Evolutionary conservation across 2,329 filamentous ascomycete species (phyloP), one percentile per base, ranked within the genome.

Genomic region (Penicillium sp.): DNA sequence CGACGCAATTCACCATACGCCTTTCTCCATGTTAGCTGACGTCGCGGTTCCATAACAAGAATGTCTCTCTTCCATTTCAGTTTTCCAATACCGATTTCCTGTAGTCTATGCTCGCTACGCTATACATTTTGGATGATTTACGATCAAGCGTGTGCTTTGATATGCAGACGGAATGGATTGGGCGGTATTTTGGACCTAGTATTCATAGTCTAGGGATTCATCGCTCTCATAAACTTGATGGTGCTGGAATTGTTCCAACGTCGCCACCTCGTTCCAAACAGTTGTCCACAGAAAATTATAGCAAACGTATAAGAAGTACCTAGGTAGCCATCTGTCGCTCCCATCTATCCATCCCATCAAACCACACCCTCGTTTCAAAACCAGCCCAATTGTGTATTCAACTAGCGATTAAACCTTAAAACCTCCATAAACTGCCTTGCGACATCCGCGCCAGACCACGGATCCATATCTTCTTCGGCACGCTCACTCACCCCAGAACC

Each of bases 341-440:
- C 23, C 23, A 23, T 23, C 23, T 5, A 23, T 23, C 23, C 23
- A 23, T 5, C 23, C 23, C 23, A 23, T 23, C 23, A 3, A 23
- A 3, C 23, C 23, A 23, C 23, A 23, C 23, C 23, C 23, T 23
- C 23, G 23, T 5, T 23, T 23, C 23, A 23, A 23, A 23, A 23
- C 3, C 23, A 23, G 23, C 13, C 9, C n/a, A 7, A 16, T 30
- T 32, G 7, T 19, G 11, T 26, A 29, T 7, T 5, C 27, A 39
- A 52, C 50, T 58, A 76, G 53, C 74, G 68, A 61, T 73, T 76
- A 45, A 77, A 76, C 34, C 73, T 67, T 55, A 76, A 68, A 45
- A 76, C 71, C 63, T 77, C 74, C 72, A 76, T 76, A 57, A 74
- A 76, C 60, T 77, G 74, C 56, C 73, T 73, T 19, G 74, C 74